phyloP scores from a whole-genome alignment of 345 rosid species.

The Citrus sp. region DNA sequence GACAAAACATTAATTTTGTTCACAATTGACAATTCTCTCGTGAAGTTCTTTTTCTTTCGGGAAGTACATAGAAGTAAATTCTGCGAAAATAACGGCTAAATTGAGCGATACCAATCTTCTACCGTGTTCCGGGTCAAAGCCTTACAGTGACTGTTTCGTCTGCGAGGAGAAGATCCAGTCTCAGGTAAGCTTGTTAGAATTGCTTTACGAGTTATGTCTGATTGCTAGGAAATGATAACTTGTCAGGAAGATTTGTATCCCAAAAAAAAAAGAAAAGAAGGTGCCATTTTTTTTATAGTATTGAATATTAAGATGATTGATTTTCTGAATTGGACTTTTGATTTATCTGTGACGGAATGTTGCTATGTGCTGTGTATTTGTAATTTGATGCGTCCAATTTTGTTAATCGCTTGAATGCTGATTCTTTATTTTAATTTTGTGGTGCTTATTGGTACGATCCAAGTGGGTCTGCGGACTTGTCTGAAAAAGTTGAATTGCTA shows the following conservation, averaged over 20 bases:
- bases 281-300: not conserved
- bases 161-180: not conserved
- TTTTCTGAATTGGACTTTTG: not conserved
- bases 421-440: not conserved
- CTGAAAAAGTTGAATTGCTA: slow-evolving; percentile 1
- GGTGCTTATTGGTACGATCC: not conserved
- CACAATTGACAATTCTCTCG: slow-evolving; percentile 6
- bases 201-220: not conserved
- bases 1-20: slow-evolving; percentile 11
- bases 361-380: not conserved
- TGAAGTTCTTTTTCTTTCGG: not conserved
- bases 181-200: slow-evolving; percentile 1
- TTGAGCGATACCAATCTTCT: not conserved
- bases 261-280: too few relatives aligned
- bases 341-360: not conserved
- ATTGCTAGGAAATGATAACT: not conserved
- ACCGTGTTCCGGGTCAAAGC: not conserved
- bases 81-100: not conserved
- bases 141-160: not conserved
- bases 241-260: not conserved
- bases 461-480: slow-evolving; percentile 5
- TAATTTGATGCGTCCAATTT: not conserved
- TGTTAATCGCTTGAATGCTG: slow-evolving; percentile 5
- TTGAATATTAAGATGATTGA: not conserved
- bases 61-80: not conserved